A percentile compares a stretch with the other conserved stretches of the same genome.
These are phyloP conservation scores for Arabidopsis hybrid DNA, from an alignment of 441 rosid species.

Conservation along the genomic window DNA sequence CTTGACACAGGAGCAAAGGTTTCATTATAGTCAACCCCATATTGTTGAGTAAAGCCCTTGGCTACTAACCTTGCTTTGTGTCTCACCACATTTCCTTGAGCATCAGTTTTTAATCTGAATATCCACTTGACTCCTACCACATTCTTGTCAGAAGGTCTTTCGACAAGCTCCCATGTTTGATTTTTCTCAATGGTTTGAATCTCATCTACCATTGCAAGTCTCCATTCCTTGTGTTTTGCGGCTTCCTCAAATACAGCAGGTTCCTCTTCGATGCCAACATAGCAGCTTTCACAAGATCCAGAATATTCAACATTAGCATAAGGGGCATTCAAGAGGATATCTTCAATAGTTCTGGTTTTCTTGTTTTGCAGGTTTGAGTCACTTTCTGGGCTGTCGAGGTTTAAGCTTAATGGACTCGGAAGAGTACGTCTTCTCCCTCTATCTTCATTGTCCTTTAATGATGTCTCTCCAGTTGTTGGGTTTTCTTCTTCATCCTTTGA, in stretches of 20 bases:
- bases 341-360: neutral
- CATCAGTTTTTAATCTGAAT: neutral
- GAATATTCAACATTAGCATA: neutral
- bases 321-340: neutral
- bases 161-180: neutral
- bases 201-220: neutral
- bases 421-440: no score
- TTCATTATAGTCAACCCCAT: no score
- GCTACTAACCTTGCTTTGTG: neutral
- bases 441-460: no score
- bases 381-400: no score
- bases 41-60: no score
- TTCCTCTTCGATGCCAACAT: no score
- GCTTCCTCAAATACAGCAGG: neutral
- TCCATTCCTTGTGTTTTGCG: neutral
- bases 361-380: neutral
- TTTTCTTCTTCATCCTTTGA: no score
- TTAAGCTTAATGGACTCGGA: no score
- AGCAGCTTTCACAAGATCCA: neutral
- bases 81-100: neutral
- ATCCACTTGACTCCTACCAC: conserved; percentile 4
- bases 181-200: conserved; percentile 7
- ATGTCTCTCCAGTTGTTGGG: no score
- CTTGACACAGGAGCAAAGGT: conserved; percentile 3
- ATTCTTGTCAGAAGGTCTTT: neutral